Percentiles rank a stretch among this genome's conserved stretches.
Conservation (phyloP, 1,139 yeast species). For the Yamadazyma dushanensis region DNA sequence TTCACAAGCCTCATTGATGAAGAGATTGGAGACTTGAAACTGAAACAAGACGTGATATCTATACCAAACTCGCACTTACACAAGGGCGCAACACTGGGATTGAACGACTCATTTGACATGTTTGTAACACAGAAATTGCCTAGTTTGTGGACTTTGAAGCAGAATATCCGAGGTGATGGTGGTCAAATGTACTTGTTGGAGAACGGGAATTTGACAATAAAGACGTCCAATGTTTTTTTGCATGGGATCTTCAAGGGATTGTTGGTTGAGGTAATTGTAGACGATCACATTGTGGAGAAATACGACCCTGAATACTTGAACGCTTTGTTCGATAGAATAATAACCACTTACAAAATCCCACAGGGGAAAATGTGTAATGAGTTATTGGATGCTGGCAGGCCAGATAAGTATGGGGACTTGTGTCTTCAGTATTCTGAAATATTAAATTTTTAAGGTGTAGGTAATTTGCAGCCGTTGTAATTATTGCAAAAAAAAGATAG, state of each 20-base stretch:
- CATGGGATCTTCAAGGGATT: constrained; percentile 78
- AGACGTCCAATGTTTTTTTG: constrained; percentile 69
- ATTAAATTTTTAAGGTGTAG: constrained; percentile 34
- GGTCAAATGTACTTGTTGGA: constrained; percentile 60
- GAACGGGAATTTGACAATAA: constrained; percentile 45
- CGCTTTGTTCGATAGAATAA: constrained; percentile 28
- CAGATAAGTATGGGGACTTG: constrained; percentile 44
- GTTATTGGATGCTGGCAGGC: constrained; percentile 26
- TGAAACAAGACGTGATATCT: constrained; percentile 19
- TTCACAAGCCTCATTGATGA: constrained; percentile 41
- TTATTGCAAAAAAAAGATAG: too few species aligned
- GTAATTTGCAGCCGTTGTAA: too few species aligned
- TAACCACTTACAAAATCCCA: constrained; percentile 40
- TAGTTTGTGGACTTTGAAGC: constrained; percentile 71
- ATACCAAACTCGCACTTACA: constrained; percentile 42
- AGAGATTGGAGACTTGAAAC: constrained; percentile 27
- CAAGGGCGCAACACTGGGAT: constrained; percentile 48
- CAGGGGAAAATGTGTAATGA: constrained; percentile 38
- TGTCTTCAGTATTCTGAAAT: constrained; percentile 49
- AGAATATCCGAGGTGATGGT: constrained; percentile 76
- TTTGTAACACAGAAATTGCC: constrained; percentile 58
- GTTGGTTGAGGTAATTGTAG: constrained; percentile 54
- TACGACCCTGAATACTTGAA: constrained; percentile 17
- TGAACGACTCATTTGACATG: constrained; percentile 50
- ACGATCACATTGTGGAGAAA: constrained; percentile 18